Percentiles rank a stretch among this genome's conserved stretches.
Evolutionary conservation across 2,329 filamentous ascomycete genomes (phyloP).

Genomic region (Ascosphaera pollenicola): DNA sequence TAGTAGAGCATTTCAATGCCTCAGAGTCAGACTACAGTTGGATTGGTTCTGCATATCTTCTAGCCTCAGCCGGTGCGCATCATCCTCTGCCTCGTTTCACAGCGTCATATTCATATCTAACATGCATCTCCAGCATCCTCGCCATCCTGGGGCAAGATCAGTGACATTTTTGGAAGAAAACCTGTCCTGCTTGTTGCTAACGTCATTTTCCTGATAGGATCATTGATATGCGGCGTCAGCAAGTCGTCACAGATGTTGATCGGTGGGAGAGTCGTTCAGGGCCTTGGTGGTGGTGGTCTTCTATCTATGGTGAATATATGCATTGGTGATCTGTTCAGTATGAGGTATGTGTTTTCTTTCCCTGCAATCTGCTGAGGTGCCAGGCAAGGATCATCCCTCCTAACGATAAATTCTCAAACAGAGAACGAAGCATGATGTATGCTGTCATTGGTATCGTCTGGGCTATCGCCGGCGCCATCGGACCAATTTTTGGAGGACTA

Average conservation of each 20-base stretch:
- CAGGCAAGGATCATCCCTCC: no score
- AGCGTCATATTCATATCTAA: not conserved
- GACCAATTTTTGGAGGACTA: conserved; percentile 38
- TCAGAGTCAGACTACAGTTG: conserved; percentile 15
- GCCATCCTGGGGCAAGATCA: conserved; percentile 36
- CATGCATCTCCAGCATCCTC: conserved; percentile 12
- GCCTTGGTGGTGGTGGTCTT: conserved; percentile 39
- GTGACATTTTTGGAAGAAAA: conserved; percentile 46
- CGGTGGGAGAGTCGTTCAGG: conserved; percentile 38
- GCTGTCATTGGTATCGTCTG: conserved; percentile 40
- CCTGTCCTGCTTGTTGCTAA: conserved; percentile 37
- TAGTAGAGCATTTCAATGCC: conserved; percentile 12
- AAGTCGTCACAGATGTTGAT: conserved; percentile 40
- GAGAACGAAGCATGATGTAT: conserved; percentile 36
- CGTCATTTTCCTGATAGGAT: conserved; percentile 38
- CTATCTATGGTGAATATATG: conserved; percentile 41
- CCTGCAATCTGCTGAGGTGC: no score
- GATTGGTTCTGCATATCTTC: conserved; percentile 16
- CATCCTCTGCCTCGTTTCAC: conserved; percentile 3
- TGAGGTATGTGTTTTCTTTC: conserved; percentile 19
- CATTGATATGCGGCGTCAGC: conserved; percentile 35
- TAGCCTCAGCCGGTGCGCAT: conserved; percentile 12
- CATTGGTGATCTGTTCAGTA: conserved; percentile 41
- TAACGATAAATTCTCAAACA: conserved; percentile 5
- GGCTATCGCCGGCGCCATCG: conserved; percentile 36